Conservation (phyloP, 1,139 yeast genomes). For the Meyerozyma sp. region DNA sequence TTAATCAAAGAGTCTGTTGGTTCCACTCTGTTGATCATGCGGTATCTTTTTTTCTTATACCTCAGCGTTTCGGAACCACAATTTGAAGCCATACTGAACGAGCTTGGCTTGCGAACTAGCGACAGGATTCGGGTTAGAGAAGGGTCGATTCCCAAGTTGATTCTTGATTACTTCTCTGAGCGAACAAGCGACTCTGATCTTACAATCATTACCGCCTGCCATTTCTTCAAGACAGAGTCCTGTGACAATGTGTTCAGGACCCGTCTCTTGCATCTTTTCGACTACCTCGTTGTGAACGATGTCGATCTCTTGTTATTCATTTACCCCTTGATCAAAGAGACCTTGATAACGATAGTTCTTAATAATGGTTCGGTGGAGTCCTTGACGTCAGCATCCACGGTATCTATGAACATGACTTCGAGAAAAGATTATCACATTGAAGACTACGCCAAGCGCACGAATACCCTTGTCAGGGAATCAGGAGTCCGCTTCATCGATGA, state of each 20-base stretch:
- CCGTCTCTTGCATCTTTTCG: constrained; percentile 49
- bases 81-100: constrained; percentile 39
- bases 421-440: constrained; percentile 17
- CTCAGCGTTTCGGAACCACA: constrained; percentile 46
- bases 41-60: constrained; percentile 52
- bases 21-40: constrained; percentile 15
- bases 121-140: constrained; percentile 26
- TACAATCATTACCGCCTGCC: constrained; percentile 26
- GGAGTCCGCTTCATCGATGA: constrained; percentile 3
- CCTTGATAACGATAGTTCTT: constrained; percentile 33
- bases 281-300: constrained; percentile 32
- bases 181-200: constrained; percentile 39
- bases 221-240: constrained; percentile 7
- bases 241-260: constrained; percentile 39
- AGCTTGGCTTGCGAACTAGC: constrained; percentile 35
- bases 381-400: constrained; percentile 24
- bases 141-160: constrained; percentile 38
- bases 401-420: constrained; percentile 19
- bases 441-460: constrained; percentile 7
- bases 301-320: constrained; percentile 37
- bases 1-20: constrained; percentile 17
- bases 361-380: constrained; percentile 23
- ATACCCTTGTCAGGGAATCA: constrained; percentile 13
- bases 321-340: constrained; percentile 38
- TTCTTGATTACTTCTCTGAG: constrained; percentile 46